A percentile compares a stretch with the other conserved stretches of the same genome.
Conservation (phyloP, 2,329 filamentous ascomycete genomes). For the Septoria petroselini region DNA sequence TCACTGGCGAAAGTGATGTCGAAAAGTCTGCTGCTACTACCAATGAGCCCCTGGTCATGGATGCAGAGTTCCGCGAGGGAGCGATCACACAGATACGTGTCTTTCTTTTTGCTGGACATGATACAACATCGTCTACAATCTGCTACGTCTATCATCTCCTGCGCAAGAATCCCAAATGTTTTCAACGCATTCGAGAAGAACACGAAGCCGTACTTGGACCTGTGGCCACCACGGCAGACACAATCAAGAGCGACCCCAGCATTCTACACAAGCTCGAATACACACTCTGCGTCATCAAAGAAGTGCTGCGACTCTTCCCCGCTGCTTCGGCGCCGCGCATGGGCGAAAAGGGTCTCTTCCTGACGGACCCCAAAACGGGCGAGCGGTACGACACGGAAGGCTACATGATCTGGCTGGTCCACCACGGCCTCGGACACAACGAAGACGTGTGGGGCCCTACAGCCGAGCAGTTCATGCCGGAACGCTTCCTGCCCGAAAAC, state of each 20-base stretch:
- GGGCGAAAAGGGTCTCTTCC: slow-evolving; percentile 36
- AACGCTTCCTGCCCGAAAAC: slow-evolving; percentile 43
- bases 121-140: slow-evolving; percentile 39
- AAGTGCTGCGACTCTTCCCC: slow-evolving; percentile 52
- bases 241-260: slow-evolving; percentile 45
- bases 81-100: slow-evolving; percentile 38
- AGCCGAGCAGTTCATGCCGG: slow-evolving; percentile 48
- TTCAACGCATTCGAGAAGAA: slow-evolving; percentile 45
- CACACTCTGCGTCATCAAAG: slow-evolving; percentile 52
- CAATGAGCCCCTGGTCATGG: slow-evolving; percentile 24
- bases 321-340: slow-evolving; percentile 45
- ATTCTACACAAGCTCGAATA: slow-evolving; percentile 53
- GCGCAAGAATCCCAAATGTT: slow-evolving; percentile 33
- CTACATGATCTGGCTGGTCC: slow-evolving; percentile 43
- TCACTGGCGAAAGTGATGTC: slow-evolving; percentile 24
- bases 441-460: slow-evolving; percentile 39
- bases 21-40: slow-evolving; percentile 17
- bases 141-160: slow-evolving; percentile 42
- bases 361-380: slow-evolving; percentile 43
- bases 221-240: slow-evolving; percentile 16
- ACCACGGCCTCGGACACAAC: slow-evolving; percentile 38
- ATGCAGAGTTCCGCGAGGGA: slow-evolving; percentile 35
- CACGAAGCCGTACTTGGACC: slow-evolving; percentile 50
- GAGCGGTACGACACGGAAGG: slow-evolving; percentile 45
- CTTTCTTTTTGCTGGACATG: slow-evolving; percentile 43